phyloP scores from a whole-genome alignment of 805 yeast species.

The Pichia thaimueangensis region DNA sequence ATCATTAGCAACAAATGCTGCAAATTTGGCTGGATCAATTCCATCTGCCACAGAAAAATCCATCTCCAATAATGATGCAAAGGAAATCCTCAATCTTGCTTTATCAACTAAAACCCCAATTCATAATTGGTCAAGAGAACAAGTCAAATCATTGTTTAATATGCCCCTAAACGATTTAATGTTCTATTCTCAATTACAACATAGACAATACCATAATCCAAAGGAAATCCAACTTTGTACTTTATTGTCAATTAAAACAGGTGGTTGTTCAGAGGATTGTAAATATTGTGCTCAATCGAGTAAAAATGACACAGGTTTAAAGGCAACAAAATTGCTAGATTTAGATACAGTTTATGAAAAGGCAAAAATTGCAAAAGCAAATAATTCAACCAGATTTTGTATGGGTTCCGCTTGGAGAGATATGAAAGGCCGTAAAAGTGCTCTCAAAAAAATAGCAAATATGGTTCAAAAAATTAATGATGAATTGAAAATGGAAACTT shows the following conservation, averaged over 20 bases:
- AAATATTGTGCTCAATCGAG: constrained; percentile 75
- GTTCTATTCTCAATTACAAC: constrained; percentile 56
- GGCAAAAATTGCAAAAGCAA: constrained; percentile 58
- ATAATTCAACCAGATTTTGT: constrained; percentile 74
- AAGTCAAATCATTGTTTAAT: constrained; percentile 53
- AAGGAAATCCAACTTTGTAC: constrained; percentile 70
- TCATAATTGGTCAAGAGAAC: constrained; percentile 52
- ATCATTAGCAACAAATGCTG: constrained; percentile 4
- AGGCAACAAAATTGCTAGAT: constrained; percentile 57
- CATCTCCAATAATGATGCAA: too few relatives aligned
- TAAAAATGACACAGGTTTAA: constrained; percentile 61
- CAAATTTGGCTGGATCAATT: not conserved
- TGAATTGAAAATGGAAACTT: constrained; percentile 64
- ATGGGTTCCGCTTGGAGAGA: constrained; percentile 90
- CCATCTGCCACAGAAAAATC: too few relatives aligned
- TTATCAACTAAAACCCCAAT: constrained; percentile 27
- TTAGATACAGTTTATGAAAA: constrained; percentile 58
- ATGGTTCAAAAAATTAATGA: constrained; percentile 58
- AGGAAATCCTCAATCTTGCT: constrained; percentile 18
- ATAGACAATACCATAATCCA: constrained; percentile 62
- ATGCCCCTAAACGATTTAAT: constrained; percentile 61
- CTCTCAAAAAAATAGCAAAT: constrained; percentile 51
- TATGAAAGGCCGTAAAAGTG: constrained; percentile 70
- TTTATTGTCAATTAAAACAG: constrained; percentile 65
- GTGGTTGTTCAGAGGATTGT: constrained; percentile 81